Evolutionary conservation across 768 basidiomycete genomes (phyloP).

Genomic region (Trichaptum fuscoviolaceum): DNA sequence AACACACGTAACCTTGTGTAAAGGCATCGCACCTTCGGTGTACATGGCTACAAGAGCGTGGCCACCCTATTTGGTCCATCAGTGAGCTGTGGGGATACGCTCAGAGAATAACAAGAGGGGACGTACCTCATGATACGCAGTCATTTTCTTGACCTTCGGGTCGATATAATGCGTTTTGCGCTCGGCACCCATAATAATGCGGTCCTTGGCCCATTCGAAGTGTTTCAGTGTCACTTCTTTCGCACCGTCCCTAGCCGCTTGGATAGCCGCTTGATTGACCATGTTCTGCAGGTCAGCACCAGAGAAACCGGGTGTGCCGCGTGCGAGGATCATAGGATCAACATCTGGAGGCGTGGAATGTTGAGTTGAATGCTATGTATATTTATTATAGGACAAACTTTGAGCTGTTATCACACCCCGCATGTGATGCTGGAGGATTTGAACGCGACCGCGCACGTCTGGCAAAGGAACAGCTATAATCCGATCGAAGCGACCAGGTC

Average conservation of each 20-base stretch:
- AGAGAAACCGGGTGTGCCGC: conserved; percentile 94
- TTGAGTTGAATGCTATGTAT: not conserved
- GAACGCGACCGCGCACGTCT: conserved; percentile 91
- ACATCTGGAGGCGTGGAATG: conserved; percentile 43
- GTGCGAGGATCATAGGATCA: conserved; percentile 82
- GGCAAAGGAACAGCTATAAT: conserved; percentile 89
- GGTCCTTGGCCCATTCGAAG: conserved; percentile 98
- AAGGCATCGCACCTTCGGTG: conserved; percentile 91
- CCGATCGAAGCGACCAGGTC: conserved; percentile 95
- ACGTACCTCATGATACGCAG: conserved; percentile 91
- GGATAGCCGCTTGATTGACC: conserved; percentile 95
- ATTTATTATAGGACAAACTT: conserved; percentile 33
- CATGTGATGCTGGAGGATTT: conserved; percentile 92
- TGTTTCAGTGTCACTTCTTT: conserved; percentile 70
- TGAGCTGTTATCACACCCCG: conserved; percentile 60
- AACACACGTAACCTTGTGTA: conserved; percentile 97
- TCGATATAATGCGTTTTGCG: conserved; percentile 86
- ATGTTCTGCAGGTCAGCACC: conserved; percentile 97
- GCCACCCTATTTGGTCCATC: conserved; percentile 53
- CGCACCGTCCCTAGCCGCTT: conserved; percentile 83
- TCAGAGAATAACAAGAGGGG: conserved; percentile 9
- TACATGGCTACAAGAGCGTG: conserved; percentile 94
- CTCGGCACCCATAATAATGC: conserved; percentile 96
- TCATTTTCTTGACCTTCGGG: conserved; percentile 79
- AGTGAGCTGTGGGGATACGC: conserved; percentile 7